Conservation (phyloP, 2,329 filamentous ascomycete species). For the Phyllosticta citriasiana region DNA sequence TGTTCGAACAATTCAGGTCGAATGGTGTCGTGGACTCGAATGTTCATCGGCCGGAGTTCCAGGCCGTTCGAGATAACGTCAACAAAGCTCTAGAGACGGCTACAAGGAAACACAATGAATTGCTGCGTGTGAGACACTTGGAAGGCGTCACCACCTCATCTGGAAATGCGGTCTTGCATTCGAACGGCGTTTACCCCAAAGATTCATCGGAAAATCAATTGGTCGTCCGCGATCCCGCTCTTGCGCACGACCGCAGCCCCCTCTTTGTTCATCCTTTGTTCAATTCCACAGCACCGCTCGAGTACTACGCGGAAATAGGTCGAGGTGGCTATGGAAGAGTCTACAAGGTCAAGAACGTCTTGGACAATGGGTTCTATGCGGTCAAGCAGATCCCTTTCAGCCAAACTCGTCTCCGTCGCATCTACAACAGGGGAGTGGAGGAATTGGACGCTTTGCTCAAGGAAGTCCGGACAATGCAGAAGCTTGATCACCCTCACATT, state of each 20-base stretch:
- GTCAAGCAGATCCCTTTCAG: slow-evolving; percentile 56
- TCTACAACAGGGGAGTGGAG: slow-evolving; percentile 41
- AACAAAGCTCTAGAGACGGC: not conserved
- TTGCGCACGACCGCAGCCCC: not conserved
- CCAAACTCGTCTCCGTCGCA: slow-evolving; percentile 39
- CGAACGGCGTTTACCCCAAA: not conserved
- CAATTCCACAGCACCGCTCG: not conserved
- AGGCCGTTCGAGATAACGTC: slow-evolving; percentile 4
- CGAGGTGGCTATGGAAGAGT: slow-evolving; percentile 58
- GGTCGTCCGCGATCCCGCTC: not conserved
- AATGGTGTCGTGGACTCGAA: not conserved
- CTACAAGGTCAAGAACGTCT: slow-evolving; percentile 49
- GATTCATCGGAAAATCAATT: not conserved
- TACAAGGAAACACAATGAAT: not conserved
- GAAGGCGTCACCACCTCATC: not conserved
- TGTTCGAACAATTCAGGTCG: slow-evolving; percentile 17
- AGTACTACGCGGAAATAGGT: slow-evolving; percentile 33
- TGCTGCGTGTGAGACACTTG: not conserved
- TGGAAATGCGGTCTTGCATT: not conserved
- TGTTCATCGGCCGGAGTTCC: slow-evolving; percentile 2
- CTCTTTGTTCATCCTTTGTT: not conserved
- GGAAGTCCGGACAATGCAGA: slow-evolving; percentile 53
- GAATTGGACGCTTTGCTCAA: slow-evolving; percentile 48
- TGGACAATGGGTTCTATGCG: slow-evolving; percentile 54
- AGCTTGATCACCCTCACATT: slow-evolving; percentile 54